Evolutionary conservation across 345 rosid genomes (phyloP).

Genomic region (Populus simonii): DNA sequence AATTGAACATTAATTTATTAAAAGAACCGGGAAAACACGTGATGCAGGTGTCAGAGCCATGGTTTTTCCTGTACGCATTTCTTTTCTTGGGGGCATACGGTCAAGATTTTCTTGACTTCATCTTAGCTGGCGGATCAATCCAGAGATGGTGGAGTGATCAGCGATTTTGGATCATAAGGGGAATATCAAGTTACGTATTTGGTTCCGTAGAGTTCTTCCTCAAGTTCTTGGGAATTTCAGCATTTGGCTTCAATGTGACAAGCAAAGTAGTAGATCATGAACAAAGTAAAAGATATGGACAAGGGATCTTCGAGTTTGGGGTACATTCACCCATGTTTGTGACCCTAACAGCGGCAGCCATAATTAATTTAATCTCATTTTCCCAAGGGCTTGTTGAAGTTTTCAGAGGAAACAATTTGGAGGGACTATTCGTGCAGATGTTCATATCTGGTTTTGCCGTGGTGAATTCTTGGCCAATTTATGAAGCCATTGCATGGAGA

Average conservation of each 20-base stretch:
- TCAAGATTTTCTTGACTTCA: constrained; percentile 44
- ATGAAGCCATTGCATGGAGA: constrained; percentile 54
- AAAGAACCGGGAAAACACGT: no score
- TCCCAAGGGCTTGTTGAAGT: constrained; percentile 20
- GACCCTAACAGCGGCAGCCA: constrained; percentile 38
- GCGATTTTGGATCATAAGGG: constrained; percentile 55
- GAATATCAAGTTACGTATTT: constrained; percentile 42
- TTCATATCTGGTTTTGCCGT: constrained; percentile 39
- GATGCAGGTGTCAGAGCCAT: constrained; percentile 51
- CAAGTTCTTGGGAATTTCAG: constrained; percentile 43
- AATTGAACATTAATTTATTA: no score
- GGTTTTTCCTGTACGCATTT: constrained; percentile 61
- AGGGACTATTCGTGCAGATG: constrained; percentile 35
- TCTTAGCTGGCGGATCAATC: constrained; percentile 40
- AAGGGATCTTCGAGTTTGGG: constrained; percentile 62
- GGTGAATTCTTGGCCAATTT: constrained; percentile 56
- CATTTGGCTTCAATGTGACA: constrained; percentile 53
- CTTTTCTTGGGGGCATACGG: constrained; percentile 58
- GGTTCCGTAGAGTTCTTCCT: constrained; percentile 44
- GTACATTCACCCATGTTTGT: constrained; percentile 54
- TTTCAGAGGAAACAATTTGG: constrained; percentile 11
- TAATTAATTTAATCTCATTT: constrained; percentile 45
- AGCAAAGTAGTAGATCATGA: constrained; percentile 53
- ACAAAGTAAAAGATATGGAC: constrained; percentile 49
- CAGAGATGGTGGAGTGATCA: constrained; percentile 73